A percentile compares a stretch with the other conserved stretches of the same genome.
Conservation (phyloP, 441 rosid genomes). For the Bocquillonia castaneifolia region DNA sequence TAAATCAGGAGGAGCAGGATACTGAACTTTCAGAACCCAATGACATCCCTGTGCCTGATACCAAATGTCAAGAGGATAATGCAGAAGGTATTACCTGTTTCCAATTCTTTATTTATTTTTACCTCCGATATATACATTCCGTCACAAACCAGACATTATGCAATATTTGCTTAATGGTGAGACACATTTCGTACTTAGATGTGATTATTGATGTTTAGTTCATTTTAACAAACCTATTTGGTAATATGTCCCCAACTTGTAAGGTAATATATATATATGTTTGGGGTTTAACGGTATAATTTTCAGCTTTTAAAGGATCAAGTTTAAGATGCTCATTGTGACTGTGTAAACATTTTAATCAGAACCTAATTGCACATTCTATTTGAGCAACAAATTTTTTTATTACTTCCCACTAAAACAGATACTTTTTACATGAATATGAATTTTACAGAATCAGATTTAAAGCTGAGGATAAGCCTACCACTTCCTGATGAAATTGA, state of each 20-base stretch:
- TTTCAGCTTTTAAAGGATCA: background rate
- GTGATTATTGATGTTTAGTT: background rate
- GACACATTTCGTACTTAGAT: background rate
- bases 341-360: background rate
- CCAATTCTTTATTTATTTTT: background rate
- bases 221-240: too few relatives aligned
- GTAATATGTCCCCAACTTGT: too few relatives aligned
- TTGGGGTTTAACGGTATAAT: too few relatives aligned
- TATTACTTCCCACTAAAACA: background rate
- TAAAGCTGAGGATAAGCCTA: background rate
- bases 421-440: background rate
- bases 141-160: background rate
- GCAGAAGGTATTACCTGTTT: constrained; percentile 33
- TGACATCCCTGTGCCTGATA: constrained; percentile 7
- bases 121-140: background rate
- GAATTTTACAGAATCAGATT: background rate
- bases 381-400: too few relatives aligned
- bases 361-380: too few relatives aligned
- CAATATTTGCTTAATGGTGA: too few relatives aligned
- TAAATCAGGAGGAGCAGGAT: constrained; percentile 13
- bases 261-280: too few relatives aligned
- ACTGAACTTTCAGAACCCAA: constrained; percentile 27
- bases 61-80: constrained; percentile 18
- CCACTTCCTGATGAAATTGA: background rate
- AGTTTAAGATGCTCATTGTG: background rate